Evolutionary conservation across 306 rosid genomes (phyloP).

Genomic region (Vigna trinervia): DNA sequence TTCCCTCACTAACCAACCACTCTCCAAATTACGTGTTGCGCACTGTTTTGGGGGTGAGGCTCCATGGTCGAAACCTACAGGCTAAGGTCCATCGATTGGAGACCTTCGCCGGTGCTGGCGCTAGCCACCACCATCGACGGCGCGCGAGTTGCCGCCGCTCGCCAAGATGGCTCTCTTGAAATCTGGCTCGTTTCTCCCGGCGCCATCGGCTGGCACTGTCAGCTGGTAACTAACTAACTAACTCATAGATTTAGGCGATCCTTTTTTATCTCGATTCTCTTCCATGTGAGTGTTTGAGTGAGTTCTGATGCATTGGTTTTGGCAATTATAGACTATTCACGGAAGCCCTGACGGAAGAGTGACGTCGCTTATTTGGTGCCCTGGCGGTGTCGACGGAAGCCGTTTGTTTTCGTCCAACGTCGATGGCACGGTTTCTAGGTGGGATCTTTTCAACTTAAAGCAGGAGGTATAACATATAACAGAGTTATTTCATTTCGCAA

Average conservation of each 20-base stretch:
- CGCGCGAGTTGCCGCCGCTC: constrained; percentile 85
- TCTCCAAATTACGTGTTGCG: neutral
- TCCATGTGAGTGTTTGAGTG: neutral
- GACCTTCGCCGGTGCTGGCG: constrained; percentile 80
- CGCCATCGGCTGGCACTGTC: constrained; percentile 97
- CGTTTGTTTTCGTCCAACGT: constrained; percentile 86
- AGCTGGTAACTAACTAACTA: constrained; percentile 56
- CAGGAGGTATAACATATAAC: constrained; percentile 63
- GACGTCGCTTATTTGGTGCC: constrained; percentile 88
- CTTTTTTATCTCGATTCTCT: neutral
- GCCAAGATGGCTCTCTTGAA: constrained; percentile 90
- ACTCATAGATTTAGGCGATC: neutral
- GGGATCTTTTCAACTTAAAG: constrained; percentile 84
- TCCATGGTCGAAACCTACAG: constrained; percentile 58
- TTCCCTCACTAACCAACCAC: neutral
- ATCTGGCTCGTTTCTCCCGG: constrained; percentile 99
- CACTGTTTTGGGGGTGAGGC: neutral
- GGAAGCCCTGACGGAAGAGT: constrained; percentile 73
- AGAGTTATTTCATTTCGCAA: neutral
- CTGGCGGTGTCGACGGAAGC: constrained; percentile 57
- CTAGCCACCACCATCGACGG: constrained; percentile 86
- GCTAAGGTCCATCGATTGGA: constrained; percentile 74
- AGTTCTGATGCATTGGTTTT: neutral
- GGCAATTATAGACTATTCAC: constrained; percentile 66
- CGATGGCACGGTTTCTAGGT: constrained; percentile 76